Base-by-base conservation (phyloP, 2,329 filamentous ascomycete genomes). In the Fusarium nanum region DNA sequence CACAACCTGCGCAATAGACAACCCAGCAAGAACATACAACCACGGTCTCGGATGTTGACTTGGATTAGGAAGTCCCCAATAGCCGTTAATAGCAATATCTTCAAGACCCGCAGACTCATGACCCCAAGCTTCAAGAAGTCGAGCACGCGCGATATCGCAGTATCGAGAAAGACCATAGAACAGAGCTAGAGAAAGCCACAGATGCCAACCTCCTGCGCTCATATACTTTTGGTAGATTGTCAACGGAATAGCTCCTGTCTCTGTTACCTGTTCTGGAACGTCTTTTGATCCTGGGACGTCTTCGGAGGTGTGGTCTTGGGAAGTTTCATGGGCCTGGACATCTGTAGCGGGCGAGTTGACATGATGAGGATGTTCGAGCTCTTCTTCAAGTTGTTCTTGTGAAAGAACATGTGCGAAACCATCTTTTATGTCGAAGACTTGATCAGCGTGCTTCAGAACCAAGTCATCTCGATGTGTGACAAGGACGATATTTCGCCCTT, bases 101-200 rank as follows among this genome's bases (percentile, higher is more conserved):
- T 75, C 75, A 4, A 78, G 75, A 30, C 75, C 65, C 10, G 61
- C 67, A 13, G 74, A 76, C 11, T 75, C 89, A 76, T 97, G 92
- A 30, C 92, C 93, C 93, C 94, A 97, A 27, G 91, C 86, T 77
- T 97, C 97, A 56, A 97, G 84, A 46, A 96, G 94, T 87, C 93
- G 95, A 3, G 88, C 90, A 74, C 93, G 88, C 2, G 85, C 85
- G 41, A 97, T 83, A 40, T 90, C 87, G 20, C 88, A 81, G 14
- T 89, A 75, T 9, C 94, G 89, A 73, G 89, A 93, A 0, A 89
- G 42, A 8, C 86, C 78, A 63, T 94, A 88, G 14, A 90, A 82
- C 2, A 88, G 34, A 5, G 95, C 82, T 4, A 94, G 84, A 3
- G 88, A 73, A 5, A 81, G 77, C 94, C 94, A 97, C 83, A 90